phyloP scores from a whole-genome alignment of 2,329 filamentous ascomycete genomes.

The Exophiala spinifera region DNA sequence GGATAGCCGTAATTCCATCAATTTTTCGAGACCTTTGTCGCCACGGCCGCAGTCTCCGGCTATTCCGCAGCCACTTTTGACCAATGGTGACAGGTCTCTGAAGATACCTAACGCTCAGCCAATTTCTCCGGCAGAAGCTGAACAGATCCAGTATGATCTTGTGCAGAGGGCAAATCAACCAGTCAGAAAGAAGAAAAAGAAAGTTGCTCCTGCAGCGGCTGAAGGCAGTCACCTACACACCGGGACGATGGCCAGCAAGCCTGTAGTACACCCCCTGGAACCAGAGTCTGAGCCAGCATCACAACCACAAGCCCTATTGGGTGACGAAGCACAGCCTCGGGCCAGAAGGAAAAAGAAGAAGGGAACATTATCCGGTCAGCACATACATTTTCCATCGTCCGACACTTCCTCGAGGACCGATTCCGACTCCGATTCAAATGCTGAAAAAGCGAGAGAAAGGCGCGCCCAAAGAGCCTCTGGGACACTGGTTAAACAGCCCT shows the following conservation, averaged over 20 bases:
- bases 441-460: constrained; percentile 26
- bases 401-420: constrained; percentile 21
- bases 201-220: constrained; percentile 27
- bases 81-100: constrained; percentile 8
- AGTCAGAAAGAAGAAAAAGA: constrained; percentile 32
- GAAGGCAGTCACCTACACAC: constrained; percentile 32
- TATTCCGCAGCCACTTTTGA: neutral
- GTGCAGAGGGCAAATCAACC: constrained; percentile 31
- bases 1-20: constrained; percentile 44
- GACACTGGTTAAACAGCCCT: constrained; percentile 37
- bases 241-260: constrained; percentile 28
- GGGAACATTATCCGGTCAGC: constrained; percentile 7
- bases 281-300: constrained; percentile 27
- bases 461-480: constrained; percentile 30
- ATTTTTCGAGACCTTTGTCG: constrained; percentile 47
- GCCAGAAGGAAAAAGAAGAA: constrained; percentile 30
- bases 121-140: constrained; percentile 29
- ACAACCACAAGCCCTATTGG: neutral
- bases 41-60: constrained; percentile 31
- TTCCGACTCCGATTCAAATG: constrained; percentile 33
- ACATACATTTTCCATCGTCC: constrained; percentile 13
- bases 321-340: constrained; percentile 14
- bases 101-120: constrained; percentile 14
- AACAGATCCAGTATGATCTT: constrained; percentile 30
- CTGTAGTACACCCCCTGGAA: constrained; percentile 34